A percentile compares a stretch with the other conserved stretches of the same genome.
Conservation (phyloP, 345 rosid genomes). For the Eucalyptus tenuipes region DNA sequence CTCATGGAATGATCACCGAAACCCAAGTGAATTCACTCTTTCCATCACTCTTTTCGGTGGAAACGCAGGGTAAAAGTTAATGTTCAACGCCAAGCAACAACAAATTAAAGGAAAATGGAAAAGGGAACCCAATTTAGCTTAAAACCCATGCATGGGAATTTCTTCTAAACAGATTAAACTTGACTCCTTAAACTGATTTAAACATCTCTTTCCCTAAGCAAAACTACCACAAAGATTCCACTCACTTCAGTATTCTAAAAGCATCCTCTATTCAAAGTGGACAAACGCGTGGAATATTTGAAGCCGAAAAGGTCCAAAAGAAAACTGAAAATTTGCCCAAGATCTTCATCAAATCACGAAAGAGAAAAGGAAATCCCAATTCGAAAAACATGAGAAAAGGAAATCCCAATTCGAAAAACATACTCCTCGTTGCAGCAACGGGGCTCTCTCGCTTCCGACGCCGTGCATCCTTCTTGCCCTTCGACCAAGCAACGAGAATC, state of each 20-base stretch:
- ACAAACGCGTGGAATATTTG: neutral
- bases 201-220: neutral
- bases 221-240: neutral
- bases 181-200: neutral
- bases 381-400: neutral
- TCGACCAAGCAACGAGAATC: neutral
- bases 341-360: neutral
- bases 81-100: neutral
- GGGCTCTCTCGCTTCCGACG: conserved; percentile 12
- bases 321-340: neutral
- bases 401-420: neutral
- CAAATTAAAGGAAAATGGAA: neutral
- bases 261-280: neutral
- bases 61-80: neutral
- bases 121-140: neutral
- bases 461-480: neutral
- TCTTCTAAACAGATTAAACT: neutral
- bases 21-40: neutral
- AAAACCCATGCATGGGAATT: neutral
- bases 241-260: neutral
- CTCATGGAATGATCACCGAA: neutral
- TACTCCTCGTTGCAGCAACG: conserved; percentile 19
- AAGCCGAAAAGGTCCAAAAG: neutral
- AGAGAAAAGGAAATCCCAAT: neutral
- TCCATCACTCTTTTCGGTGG: neutral